Percentiles rank a stretch among this genome's conserved stretches.
Conservation (phyloP, 768 basidiomycete genomes). For the Pholiota microspora region DNA sequence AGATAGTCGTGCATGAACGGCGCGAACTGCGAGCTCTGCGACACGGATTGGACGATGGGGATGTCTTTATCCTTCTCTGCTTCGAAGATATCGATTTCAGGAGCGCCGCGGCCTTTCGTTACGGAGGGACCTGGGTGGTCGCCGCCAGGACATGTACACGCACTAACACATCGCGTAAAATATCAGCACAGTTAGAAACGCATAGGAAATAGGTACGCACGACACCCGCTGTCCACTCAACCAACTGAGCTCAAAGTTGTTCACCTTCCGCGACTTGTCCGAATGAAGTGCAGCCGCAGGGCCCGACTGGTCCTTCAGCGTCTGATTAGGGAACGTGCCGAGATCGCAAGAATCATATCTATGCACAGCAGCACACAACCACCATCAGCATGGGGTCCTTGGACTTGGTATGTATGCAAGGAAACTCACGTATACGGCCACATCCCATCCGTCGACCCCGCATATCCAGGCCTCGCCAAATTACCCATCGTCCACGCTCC, state of each 20-base stretch:
- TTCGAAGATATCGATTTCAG: slow-evolving; percentile 84
- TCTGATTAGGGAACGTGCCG: slow-evolving; percentile 78
- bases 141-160: slow-evolving; percentile 73
- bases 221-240: slow-evolving; percentile 75
- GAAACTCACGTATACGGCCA: slow-evolving; percentile 75
- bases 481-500: slow-evolving; percentile 91
- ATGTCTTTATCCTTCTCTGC: slow-evolving; percentile 60
- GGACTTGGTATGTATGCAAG: too few species aligned
- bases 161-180: slow-evolving; percentile 42
- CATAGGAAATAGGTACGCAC: slow-evolving; percentile 34
- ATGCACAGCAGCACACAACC: not conserved
- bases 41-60: slow-evolving; percentile 51
- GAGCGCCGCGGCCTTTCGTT: slow-evolving; percentile 62
- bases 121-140: slow-evolving; percentile 74
- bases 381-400: not conserved
- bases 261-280: slow-evolving; percentile 41
- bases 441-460: slow-evolving; percentile 75
- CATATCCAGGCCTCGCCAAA: slow-evolving; percentile 77
- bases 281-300: slow-evolving; percentile 64
- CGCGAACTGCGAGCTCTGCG: slow-evolving; percentile 77
- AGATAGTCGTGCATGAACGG: slow-evolving; percentile 44
- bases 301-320: slow-evolving; percentile 42
- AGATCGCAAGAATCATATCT: slow-evolving; percentile 71
- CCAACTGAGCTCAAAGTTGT: slow-evolving; percentile 67
- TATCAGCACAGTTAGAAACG: not conserved